phyloP scores from a whole-genome alignment of 768 basidiomycete genomes.

The Pleurotus ostreatus region DNA sequence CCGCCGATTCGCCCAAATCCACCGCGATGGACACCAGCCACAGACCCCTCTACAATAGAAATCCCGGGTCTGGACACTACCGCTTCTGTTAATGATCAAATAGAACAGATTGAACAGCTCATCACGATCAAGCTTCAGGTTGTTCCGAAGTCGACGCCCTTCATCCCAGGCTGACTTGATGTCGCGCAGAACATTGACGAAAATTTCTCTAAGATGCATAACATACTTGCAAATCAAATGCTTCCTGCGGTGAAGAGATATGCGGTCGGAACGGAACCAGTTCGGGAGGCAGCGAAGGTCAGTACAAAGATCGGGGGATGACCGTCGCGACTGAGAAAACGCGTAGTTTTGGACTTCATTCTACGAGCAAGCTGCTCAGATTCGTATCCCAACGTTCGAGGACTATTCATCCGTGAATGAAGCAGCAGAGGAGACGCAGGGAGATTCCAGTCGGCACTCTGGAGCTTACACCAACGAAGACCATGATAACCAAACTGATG shows the following conservation, averaged over 20 bases:
- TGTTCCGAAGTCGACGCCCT: constrained; percentile 8
- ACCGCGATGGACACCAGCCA: constrained; percentile 61
- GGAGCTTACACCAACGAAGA: constrained; percentile 16
- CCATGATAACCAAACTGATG: constrained; percentile 21
- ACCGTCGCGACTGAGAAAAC: background rate
- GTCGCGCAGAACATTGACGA: constrained; percentile 77
- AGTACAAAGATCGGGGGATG: constrained; percentile 16
- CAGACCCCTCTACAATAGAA: constrained; percentile 58
- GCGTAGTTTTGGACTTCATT: constrained; percentile 93
- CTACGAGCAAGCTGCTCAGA: constrained; percentile 90
- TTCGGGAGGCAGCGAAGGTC: constrained; percentile 88
- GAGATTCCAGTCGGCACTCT: constrained; percentile 16
- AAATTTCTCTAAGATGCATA: constrained; percentile 88
- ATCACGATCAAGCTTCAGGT: constrained; percentile 92
- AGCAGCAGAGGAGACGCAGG: constrained; percentile 28
- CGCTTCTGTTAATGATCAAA: constrained; percentile 73
- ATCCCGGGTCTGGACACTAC: constrained; percentile 71
- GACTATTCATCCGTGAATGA: constrained; percentile 61
- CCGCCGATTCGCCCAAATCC: constrained; percentile 53
- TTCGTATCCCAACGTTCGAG: constrained; percentile 72
- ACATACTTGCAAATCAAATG: constrained; percentile 73
- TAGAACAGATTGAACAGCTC: constrained; percentile 93
- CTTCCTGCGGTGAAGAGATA: constrained; percentile 90
- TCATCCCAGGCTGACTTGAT: background rate
- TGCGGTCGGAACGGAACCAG: constrained; percentile 81